Evolutionary conservation across 1,284 basidiomycete genomes (phyloP).

Genomic region (Sanghuangporus sanghuang): DNA sequence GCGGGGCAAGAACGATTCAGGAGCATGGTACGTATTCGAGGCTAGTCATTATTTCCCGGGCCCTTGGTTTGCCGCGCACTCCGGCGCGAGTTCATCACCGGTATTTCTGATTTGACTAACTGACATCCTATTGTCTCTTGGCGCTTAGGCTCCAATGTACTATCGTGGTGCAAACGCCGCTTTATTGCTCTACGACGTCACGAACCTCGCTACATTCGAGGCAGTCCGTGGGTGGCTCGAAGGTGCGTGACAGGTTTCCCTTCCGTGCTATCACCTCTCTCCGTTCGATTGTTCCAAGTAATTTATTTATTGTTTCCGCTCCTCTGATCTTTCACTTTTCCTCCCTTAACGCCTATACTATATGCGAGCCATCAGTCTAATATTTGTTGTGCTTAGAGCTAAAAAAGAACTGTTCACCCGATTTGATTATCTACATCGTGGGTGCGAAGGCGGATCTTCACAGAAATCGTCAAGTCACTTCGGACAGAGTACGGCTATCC

Average conservation of each 20-base stretch:
- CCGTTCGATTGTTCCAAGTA: background rate
- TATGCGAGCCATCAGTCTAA: slow-evolving; percentile 3
- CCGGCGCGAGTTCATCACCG: slow-evolving; percentile 13
- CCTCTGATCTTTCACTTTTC: background rate
- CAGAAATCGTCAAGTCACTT: slow-evolving; percentile 64
- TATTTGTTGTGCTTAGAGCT: slow-evolving; percentile 51
- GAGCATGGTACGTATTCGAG: slow-evolving; percentile 66
- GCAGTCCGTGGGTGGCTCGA: slow-evolving; percentile 93
- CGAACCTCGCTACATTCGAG: slow-evolving; percentile 83
- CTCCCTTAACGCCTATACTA: background rate
- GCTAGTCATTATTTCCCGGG: slow-evolving; percentile 17
- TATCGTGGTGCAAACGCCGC: slow-evolving; percentile 98
- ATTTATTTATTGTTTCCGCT: background rate
- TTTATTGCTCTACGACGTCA: slow-evolving; percentile 96
- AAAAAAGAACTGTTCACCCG: slow-evolving; percentile 79
- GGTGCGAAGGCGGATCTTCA: slow-evolving; percentile 85
- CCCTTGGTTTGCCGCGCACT: slow-evolving; percentile 17
- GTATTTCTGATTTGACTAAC: background rate
- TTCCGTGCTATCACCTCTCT: background rate
- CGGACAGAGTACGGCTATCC: slow-evolving; percentile 76
- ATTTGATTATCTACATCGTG: slow-evolving; percentile 89
- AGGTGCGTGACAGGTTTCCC: slow-evolving; percentile 38
- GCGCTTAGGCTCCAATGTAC: slow-evolving; percentile 91
- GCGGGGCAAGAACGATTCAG: slow-evolving; percentile 97
- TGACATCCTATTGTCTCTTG: slow-evolving; percentile 14